Conservation (phyloP, 2,329 filamentous ascomycete species). For the Pyrenophora teres region DNA sequence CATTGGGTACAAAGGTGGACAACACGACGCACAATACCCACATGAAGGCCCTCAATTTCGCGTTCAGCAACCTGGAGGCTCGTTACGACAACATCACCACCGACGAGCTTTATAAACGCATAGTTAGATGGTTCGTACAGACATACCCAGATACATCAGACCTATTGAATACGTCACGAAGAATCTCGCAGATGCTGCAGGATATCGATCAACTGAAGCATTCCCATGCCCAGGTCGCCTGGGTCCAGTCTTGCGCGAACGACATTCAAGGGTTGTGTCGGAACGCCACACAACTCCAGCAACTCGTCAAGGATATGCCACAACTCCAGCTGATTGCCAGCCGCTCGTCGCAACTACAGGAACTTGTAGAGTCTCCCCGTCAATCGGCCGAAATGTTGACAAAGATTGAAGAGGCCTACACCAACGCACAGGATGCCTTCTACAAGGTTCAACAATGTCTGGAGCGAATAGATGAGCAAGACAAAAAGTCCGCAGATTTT, state of each 20-base stretch:
- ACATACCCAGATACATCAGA: slow-evolving; percentile 19
- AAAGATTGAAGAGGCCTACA: not conserved
- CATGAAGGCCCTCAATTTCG: slow-evolving; percentile 7
- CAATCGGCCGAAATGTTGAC: not conserved
- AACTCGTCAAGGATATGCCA: not conserved
- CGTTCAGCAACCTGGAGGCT: slow-evolving; percentile 18
- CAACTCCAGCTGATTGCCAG: not conserved
- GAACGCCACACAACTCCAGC: slow-evolving; percentile 1
- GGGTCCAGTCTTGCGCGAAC: not conserved
- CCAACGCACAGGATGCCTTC: not conserved
- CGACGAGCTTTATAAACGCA: slow-evolving; percentile 25
- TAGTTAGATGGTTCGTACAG: slow-evolving; percentile 30
- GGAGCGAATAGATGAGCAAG: not conserved
- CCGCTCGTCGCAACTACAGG: slow-evolving; percentile 5
- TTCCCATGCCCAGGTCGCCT: not conserved
- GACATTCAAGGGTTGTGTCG: not conserved
- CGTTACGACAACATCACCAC: slow-evolving; percentile 38
- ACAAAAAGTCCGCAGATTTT: not conserved
- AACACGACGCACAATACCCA: not conserved
- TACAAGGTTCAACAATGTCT: not conserved
- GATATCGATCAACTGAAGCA: slow-evolving; percentile 8
- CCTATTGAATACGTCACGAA: slow-evolving; percentile 8
- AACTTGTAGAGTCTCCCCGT: not conserved
- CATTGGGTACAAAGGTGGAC: slow-evolving; percentile 7
- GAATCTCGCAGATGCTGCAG: slow-evolving; percentile 5